A percentile compares a stretch with the other conserved stretches of the same genome.
phyloP scores from a whole-genome alignment of 1,139 yeast genomes.

The Meyerozyma sp. region DNA sequence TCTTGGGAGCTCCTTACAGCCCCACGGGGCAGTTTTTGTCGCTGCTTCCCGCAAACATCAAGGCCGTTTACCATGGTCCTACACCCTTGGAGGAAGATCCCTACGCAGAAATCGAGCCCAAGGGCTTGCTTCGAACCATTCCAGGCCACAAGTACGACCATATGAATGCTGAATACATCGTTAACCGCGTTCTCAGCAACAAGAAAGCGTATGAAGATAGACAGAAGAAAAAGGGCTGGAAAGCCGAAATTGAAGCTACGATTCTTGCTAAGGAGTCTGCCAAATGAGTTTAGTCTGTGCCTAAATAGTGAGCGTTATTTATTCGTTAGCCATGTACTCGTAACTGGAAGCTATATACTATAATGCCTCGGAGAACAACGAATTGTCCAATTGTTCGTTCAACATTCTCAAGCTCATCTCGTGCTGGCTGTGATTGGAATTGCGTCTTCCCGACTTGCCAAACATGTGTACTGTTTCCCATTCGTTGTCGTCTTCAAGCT shows the following conservation, averaged over 20 bases:
- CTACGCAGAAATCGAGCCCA: slow-evolving; percentile 31
- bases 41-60: slow-evolving; percentile 34
- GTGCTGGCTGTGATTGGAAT: slow-evolving; percentile 30
- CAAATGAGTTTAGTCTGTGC: not conserved
- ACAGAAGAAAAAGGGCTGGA: slow-evolving; percentile 76
- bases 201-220: slow-evolving; percentile 71
- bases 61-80: slow-evolving; percentile 60
- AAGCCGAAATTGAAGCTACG: slow-evolving; percentile 37
- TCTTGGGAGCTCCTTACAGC: slow-evolving; percentile 61
- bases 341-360: not conserved
- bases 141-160: slow-evolving; percentile 54
- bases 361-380: not conserved
- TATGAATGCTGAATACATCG: slow-evolving; percentile 62
- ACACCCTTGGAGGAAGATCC: slow-evolving; percentile 40
- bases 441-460: slow-evolving; percentile 29
- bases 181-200: slow-evolving; percentile 60
- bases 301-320: not conserved
- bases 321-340: not conserved
- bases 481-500: slow-evolving; percentile 37
- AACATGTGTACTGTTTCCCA: slow-evolving; percentile 14
- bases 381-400: slow-evolving; percentile 1
- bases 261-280: slow-evolving; percentile 19
- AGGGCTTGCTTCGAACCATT: slow-evolving; percentile 38
- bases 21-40: slow-evolving; percentile 39
- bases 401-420: not conserved